A percentile compares a stretch with the other conserved stretches of the same genome.
Conservation (phyloP, 495 filamentous ascomycete genomes). For the Aspergillus olivimuriae region DNA sequence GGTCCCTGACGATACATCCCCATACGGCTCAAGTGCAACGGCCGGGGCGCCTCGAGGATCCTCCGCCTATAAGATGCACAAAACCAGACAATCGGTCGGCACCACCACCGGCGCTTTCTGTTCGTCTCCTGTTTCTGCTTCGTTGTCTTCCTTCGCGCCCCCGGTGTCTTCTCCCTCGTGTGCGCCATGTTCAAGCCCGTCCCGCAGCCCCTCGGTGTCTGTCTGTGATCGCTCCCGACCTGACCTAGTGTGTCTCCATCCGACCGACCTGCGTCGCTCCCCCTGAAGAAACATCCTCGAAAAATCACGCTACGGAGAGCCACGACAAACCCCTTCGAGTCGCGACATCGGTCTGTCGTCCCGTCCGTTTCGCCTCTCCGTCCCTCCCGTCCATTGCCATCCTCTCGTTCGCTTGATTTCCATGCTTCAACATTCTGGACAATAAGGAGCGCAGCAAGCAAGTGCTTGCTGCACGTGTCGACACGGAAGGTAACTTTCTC, state of each 20-base stretch:
- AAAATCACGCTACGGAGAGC: conserved; percentile 1
- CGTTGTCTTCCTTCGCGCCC: conserved; percentile 3
- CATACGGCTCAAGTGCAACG: too few species aligned
- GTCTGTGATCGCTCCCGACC: conserved; percentile 27
- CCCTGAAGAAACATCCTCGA: conserved; percentile 14
- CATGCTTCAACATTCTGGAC: conserved; percentile 49
- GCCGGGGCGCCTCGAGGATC: too few species aligned
- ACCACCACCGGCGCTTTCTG: conserved; percentile 2
- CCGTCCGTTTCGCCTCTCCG: conserved; percentile 6
- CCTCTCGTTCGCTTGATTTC: conserved; percentile 29
- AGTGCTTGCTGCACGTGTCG: conserved; percentile 50
- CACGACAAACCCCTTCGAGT: too few species aligned
- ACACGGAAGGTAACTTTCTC: conserved; percentile 39
- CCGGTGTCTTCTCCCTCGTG: conserved; percentile 19
- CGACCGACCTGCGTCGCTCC: too few species aligned
- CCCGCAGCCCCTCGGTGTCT: conserved; percentile 21
- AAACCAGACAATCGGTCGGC: too few species aligned
- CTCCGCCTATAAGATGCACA: too few species aligned
- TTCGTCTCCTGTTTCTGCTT: conserved; percentile 7
- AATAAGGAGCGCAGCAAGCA: conserved; percentile 49
- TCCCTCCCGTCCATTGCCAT: too few species aligned
- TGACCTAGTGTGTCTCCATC: too few species aligned
- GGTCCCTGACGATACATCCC: too few species aligned
- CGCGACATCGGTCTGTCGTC: conserved; percentile 4
- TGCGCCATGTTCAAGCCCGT: conserved; percentile 26